Base-by-base conservation (phyloP, 495 filamentous ascomycete genomes). In the Penicillium arizonense region DNA sequence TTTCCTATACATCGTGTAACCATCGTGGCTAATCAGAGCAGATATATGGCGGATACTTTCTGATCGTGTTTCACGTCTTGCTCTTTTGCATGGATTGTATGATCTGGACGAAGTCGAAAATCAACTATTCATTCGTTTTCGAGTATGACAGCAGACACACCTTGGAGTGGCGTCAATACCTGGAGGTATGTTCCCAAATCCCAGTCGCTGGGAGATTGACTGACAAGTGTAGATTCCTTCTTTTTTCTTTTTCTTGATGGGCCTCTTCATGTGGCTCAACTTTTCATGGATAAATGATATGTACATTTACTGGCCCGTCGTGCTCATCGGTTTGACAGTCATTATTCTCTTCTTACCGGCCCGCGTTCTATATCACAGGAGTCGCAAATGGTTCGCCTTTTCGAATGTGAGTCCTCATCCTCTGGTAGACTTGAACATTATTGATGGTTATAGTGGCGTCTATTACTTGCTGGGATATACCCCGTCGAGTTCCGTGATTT, bases 401-500 rank as follows among this genome's bases (percentile, higher is more conserved):
- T 91, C 90, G 7, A 85, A 89, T 69, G 90, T 93, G 69, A 74
- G 88, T 75, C n/a, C 11, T 40, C 6, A n/a, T 26, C 28, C 10
- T 20, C 8, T 16, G 12, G 12, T 5, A 2, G 24, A 13, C 8
- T 36, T n/a, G 14, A 20, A 13, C 11, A 5, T 24, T n/a, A 14
- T 65, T 78, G 23, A 76, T 55, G 4, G 24, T 14, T 37, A 13
- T 49, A 96, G 90, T 95, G 86, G 77, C 87, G 94, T 53, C 73
- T 97, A 23, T 72, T 95, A 41, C 77, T 90, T 18, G 88, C 94
- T 14, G 94, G 94, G 12, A 59, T 94, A 10, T 96, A 91, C 67
- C 91, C 88, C 9, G 94, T 98, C 16, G 94, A 97, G 65, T 98
- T 97, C 63, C 83, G 91, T 52, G 94, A 98, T 66, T 97, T 98